Base-by-base conservation (phyloP, 495 filamentous ascomycete genomes). In the Sphaerosporella brunnea region DNA sequence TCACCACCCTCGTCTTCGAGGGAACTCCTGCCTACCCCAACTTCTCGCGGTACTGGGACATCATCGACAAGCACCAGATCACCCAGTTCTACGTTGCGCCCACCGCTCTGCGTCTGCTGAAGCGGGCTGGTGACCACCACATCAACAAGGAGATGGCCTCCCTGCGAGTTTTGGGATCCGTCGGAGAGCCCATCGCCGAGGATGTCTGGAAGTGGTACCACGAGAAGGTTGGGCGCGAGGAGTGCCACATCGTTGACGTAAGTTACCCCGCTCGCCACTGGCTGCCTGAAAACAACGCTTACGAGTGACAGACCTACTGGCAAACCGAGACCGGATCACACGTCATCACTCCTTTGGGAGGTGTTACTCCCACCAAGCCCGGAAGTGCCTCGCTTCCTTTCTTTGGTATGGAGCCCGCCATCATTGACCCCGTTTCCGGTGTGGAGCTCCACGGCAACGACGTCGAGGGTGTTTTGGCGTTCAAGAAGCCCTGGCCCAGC, bases 151-250 rank as follows among this genome's bases (percentile, higher is more conserved):
- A 84, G 60, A 93, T 96, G 85, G 80, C 82, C 64, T 76, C 79
- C 54, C 73, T 97, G 49, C 74, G 90, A 60, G 75, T 96, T 15
- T 70, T 97, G 36, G 90, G 90, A 23, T 93, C 87, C n/a, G 90
- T 99, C 48, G 90, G 90, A 53, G 90, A 99, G 66, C 90, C 90
- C 26, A 99, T 99, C 61, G 90, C 90, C 25, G 86, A 90, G 16
- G 90, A 99, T 64, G 83, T 99, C 30, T 99, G 90, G 90, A 95
- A 95, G 66, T 99, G 90, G 90, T 99, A 99, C 68, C 87, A 84
- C 60, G 84, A 96, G 65, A 73, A 82, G 53, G 88, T 99, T 32
- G 90, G 90, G 58, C 92, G 84, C 66, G 81, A 87, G 65, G 80
- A 88, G 61, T 81, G 85, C 35, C 90, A 96, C 61, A 70, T 99